phyloP scores from a whole-genome alignment of 106 monocot species.

The Agapanthus africanus region DNA sequence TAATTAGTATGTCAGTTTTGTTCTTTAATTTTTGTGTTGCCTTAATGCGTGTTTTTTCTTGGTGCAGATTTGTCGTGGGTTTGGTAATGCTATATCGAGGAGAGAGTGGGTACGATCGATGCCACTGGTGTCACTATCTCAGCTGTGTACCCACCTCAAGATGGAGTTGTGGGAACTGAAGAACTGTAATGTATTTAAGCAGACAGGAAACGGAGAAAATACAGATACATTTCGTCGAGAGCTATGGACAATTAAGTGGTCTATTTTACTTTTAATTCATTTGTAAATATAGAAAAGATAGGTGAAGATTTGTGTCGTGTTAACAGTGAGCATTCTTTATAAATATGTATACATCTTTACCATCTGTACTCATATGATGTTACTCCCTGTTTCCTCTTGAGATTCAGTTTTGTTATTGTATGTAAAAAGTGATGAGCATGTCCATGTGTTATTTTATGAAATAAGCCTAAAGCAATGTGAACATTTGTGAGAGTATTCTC shows the following conservation, averaged over 20 bases:
- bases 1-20: too few relatives aligned
- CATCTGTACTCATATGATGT: too few relatives aligned
- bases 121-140: conserved; percentile 80
- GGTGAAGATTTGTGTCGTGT: not conserved
- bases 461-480: too few relatives aligned
- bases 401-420: too few relatives aligned
- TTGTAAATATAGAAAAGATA: not conserved
- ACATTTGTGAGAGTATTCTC: too few relatives aligned
- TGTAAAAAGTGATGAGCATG: too few relatives aligned
- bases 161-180: conserved; percentile 54
- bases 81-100: conserved; percentile 52
- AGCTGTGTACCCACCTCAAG: conserved; percentile 66
- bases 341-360: too few relatives aligned
- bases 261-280: not conserved
- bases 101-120: conserved; percentile 49
- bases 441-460: too few relatives aligned
- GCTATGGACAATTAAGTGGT: not conserved
- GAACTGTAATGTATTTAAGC: not conserved
- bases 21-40: too few relatives aligned
- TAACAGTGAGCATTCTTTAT: not conserved
- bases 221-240: not conserved
- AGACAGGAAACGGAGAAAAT: not conserved
- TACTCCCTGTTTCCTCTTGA: too few relatives aligned
- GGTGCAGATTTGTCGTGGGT: conserved; percentile 56
- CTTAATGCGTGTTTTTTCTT: not conserved